These are phyloP conservation scores for Aurinia saxatilis DNA, from an alignment of 345 rosid species.

Conservation along the genomic window DNA sequence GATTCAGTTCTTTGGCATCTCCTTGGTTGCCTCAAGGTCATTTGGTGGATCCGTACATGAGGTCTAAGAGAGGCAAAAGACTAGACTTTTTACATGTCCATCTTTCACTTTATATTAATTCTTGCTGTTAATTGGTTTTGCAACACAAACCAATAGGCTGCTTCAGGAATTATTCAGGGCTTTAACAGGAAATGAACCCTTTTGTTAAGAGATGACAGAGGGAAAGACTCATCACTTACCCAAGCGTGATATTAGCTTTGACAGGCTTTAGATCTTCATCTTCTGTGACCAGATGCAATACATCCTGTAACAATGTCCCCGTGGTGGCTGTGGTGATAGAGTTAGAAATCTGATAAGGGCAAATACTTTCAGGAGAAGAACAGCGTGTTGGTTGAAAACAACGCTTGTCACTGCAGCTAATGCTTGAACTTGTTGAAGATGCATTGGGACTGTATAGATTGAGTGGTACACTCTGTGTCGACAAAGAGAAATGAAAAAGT, in stretches of 20 bases:
- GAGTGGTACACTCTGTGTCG: slow-evolving; percentile 38
- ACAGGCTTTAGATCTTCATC: slow-evolving; percentile 25
- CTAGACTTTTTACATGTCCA: not conserved
- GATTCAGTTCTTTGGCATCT: not conserved
- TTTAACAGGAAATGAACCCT: not conserved
- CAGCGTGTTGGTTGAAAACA: slow-evolving; percentile 39
- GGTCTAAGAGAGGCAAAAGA: not conserved
- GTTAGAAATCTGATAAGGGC: slow-evolving; percentile 48
- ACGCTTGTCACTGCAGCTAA: slow-evolving; percentile 48
- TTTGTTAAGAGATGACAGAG: not conserved
- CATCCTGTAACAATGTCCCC: slow-evolving; percentile 58
- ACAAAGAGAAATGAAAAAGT: not conserved
- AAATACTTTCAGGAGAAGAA: slow-evolving; percentile 36
- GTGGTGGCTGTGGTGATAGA: slow-evolving; percentile 42
- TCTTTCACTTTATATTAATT: not conserved
- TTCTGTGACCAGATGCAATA: slow-evolving; percentile 47
- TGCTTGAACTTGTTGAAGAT: slow-evolving; percentile 55
- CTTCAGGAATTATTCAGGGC: not conserved
- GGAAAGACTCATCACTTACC: slow-evolving; percentile 33
- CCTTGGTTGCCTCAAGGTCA: not conserved
- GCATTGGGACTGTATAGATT: slow-evolving; percentile 57
- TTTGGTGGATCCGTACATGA: not conserved
- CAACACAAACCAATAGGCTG: not conserved
- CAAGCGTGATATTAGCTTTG: slow-evolving; percentile 47
- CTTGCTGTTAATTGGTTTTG: not conserved